Percentiles rank a stretch among this genome's conserved stretches.
These are phyloP conservation scores for Phytophthora sp. DNA, from an alignment of 352 stramenopile species.

Conservation along the genomic window DNA sequence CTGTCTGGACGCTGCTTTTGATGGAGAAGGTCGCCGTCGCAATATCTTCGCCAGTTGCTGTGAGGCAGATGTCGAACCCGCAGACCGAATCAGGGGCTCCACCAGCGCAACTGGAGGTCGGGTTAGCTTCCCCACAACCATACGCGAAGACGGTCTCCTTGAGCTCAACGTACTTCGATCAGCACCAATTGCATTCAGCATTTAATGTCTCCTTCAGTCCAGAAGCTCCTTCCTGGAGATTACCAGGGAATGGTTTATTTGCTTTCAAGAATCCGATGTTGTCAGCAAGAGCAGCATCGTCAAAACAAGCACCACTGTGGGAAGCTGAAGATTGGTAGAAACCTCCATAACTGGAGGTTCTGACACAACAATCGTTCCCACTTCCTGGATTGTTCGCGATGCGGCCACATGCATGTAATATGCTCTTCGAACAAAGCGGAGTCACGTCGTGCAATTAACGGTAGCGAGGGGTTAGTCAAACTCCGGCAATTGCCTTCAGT, in stretches of 20 bases:
- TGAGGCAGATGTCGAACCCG: constrained; percentile 42
- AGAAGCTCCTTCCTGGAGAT: neutral
- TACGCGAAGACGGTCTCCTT: constrained; percentile 6
- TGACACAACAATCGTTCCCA: too few species aligned
- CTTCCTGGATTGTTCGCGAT: too few species aligned
- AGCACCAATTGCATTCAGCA: constrained; percentile 1
- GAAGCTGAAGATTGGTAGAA: too few species aligned
- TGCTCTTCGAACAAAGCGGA: neutral
- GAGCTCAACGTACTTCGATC: constrained; percentile 6
- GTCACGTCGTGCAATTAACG: neutral
- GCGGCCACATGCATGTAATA: too few species aligned
- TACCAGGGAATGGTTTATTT: neutral
- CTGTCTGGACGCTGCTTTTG: constrained; percentile 7
- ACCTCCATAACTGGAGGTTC: too few species aligned
- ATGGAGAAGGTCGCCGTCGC: constrained; percentile 24
- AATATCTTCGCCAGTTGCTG: constrained; percentile 43
- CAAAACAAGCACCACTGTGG: too few species aligned
- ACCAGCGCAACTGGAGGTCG: neutral
- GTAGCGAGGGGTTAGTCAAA: neutral
- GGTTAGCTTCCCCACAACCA: neutral
- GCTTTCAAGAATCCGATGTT: too few species aligned
- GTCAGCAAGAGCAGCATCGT: too few species aligned
- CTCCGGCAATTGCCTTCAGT: neutral
- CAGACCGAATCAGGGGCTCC: constrained; percentile 12
- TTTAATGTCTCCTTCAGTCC: constrained; percentile 1